phyloP scores from a whole-genome alignment of 345 rosid genomes.

The Luvunga scandens region DNA sequence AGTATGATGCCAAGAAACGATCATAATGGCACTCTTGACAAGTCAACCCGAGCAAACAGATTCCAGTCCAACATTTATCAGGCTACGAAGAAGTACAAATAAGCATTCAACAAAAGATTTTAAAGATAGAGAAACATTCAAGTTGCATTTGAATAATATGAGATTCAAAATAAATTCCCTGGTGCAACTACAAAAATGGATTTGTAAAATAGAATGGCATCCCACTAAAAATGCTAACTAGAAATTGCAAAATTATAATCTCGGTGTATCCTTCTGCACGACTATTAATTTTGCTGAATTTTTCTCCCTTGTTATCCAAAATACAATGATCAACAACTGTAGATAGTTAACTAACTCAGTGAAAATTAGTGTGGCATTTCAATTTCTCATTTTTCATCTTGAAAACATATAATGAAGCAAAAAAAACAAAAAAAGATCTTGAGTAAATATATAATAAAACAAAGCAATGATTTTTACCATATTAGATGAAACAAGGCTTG shows the following conservation, averaged over 20 bases:
- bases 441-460: background rate
- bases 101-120: slow-evolving; percentile 2
- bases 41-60: slow-evolving; percentile 71
- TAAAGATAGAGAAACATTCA: background rate
- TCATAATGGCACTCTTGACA: slow-evolving; percentile 67
- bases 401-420: background rate
- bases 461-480: slow-evolving; percentile 36
- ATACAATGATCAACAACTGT: background rate
- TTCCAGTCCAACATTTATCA: slow-evolving; percentile 84
- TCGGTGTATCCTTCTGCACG: background rate
- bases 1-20: slow-evolving; percentile 61
- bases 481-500: slow-evolving; percentile 42
- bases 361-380: background rate
- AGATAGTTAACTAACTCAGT: background rate
- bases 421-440: background rate
- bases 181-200: background rate
- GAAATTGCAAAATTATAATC: background rate
- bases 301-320: background rate
- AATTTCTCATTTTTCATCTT: background rate
- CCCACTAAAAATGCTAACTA: background rate
- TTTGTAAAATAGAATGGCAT: background rate
- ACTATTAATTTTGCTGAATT: background rate
- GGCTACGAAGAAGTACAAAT: slow-evolving; percentile 44
- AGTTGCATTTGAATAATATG: background rate
- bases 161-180: background rate